These are phyloP conservation scores for Boletales sp. DNA, from an alignment of 768 basidiomycete genomes.

Conservation along the genomic window DNA sequence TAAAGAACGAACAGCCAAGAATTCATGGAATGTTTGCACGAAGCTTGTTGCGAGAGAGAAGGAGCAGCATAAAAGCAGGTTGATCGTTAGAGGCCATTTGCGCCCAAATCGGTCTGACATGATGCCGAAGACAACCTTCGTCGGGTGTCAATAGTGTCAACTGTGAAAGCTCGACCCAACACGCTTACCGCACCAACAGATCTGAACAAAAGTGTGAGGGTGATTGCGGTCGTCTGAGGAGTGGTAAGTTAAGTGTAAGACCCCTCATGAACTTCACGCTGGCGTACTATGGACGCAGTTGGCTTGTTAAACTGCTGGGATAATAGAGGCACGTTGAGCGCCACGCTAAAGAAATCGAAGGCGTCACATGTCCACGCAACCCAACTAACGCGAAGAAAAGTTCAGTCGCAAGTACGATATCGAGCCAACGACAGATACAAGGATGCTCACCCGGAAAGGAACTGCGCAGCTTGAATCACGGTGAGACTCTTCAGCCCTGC, in stretches of 20 bases:
- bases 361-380: constrained; percentile 89
- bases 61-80: constrained; percentile 64
- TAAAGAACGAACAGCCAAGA: constrained; percentile 76
- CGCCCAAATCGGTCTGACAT: constrained; percentile 85
- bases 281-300: constrained; percentile 43
- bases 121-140: constrained; percentile 69
- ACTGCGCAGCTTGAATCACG: constrained; percentile 55
- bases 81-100: constrained; percentile 86
- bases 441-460: constrained; percentile 47
- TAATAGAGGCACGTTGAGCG: constrained; percentile 51
- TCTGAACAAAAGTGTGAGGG: constrained; percentile 87
- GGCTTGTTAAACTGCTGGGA: constrained; percentile 44
- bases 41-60: constrained; percentile 84
- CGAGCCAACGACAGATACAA: not conserved
- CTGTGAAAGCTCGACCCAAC: not conserved
- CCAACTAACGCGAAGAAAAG: constrained; percentile 44
- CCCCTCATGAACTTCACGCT: not conserved
- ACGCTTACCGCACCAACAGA: constrained; percentile 62
- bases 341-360: constrained; percentile 82
- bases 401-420: not conserved
- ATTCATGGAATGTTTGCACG: constrained; percentile 67
- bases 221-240: constrained; percentile 72
- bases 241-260: not conserved
- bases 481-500: constrained; percentile 44
- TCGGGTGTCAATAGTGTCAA: not conserved